A percentile compares a stretch with the other conserved stretches of the same genome.
Evolutionary conservation across 2,329 filamentous ascomycete genomes (phyloP).

Genomic region (Botrytis galanthina): DNA sequence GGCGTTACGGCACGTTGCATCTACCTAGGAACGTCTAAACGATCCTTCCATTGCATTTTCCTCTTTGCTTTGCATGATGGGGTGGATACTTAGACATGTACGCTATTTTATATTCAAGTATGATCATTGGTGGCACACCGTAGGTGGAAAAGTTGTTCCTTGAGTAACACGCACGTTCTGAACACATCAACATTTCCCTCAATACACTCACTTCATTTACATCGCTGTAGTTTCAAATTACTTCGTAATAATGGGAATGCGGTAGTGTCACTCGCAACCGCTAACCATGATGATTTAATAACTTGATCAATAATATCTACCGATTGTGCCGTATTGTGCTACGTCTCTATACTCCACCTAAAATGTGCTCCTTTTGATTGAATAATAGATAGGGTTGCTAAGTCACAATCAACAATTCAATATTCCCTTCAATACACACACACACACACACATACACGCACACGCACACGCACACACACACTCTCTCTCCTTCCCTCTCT

Average conservation of each 20-base stretch:
- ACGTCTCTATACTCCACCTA: neutral
- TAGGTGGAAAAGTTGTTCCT: neutral
- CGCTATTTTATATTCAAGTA: neutral
- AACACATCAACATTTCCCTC: neutral
- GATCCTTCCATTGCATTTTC: slow-evolving; percentile 14
- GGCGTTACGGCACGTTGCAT: slow-evolving; percentile 12
- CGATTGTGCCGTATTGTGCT: neutral
- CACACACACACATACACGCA: neutral
- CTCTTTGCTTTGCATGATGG: slow-evolving; percentile 2
- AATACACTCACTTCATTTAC: neutral
- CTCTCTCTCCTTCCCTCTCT: neutral
- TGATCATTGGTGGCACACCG: neutral
- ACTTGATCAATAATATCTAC: neutral
- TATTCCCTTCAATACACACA: neutral
- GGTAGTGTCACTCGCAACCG: neutral
- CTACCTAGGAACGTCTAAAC: neutral
- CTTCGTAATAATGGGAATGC: neutral
- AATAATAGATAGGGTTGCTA: neutral
- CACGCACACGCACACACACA: neutral
- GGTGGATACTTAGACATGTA: neutral
- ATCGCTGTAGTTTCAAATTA: neutral
- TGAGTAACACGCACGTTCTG: slow-evolving; percentile 1
- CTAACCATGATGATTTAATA: neutral
- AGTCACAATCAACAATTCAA: neutral
- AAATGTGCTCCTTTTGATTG: neutral